Percentiles rank a stretch among this genome's conserved stretches.
phyloP scores from a whole-genome alignment of 345 rosid genomes.

The Garcia nutans region DNA sequence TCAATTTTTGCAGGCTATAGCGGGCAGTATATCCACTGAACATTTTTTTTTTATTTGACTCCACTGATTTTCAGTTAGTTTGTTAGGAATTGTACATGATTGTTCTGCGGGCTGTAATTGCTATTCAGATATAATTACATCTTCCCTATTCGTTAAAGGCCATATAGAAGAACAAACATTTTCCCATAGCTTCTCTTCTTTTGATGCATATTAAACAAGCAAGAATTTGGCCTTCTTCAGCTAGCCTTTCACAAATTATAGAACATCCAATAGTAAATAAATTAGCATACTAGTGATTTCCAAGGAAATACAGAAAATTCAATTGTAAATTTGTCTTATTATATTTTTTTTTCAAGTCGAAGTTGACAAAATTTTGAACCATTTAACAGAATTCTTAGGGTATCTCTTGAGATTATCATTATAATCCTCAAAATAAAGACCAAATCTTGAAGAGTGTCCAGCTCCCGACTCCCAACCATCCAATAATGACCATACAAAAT shows the following conservation, averaged over 20 bases:
- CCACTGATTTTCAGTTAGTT: too few species aligned
- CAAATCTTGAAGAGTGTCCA: conserved; percentile 85
- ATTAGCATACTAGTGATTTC: too few species aligned
- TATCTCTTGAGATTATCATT: conserved; percentile 81
- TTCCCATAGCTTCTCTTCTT: conserved; percentile 74
- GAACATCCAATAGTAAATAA: too few species aligned
- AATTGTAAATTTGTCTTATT: background rate
- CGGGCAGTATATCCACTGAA: too few species aligned
- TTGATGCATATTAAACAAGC: conserved; percentile 34
- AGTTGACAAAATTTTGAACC: conserved; percentile 82
- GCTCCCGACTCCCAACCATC: conserved; percentile 98
- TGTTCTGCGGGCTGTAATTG: too few species aligned
- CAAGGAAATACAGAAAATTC: background rate
- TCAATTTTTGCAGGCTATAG: too few species aligned
- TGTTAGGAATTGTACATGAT: too few species aligned
- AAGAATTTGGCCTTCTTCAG: background rate
- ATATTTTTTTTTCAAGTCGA: conserved; percentile 12
- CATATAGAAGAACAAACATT: conserved; percentile 71
- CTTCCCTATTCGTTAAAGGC: conserved; percentile 68
- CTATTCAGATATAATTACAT: too few species aligned
- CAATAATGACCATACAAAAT: conserved; percentile 83
- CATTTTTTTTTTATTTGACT: too few species aligned
- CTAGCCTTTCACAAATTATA: background rate
- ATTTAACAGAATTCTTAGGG: conserved; percentile 79
- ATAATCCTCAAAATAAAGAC: conserved; percentile 85